Evolutionary conservation across 1,284 basidiomycete genomes (phyloP).

Genomic region (Porogramme epimiltina): DNA sequence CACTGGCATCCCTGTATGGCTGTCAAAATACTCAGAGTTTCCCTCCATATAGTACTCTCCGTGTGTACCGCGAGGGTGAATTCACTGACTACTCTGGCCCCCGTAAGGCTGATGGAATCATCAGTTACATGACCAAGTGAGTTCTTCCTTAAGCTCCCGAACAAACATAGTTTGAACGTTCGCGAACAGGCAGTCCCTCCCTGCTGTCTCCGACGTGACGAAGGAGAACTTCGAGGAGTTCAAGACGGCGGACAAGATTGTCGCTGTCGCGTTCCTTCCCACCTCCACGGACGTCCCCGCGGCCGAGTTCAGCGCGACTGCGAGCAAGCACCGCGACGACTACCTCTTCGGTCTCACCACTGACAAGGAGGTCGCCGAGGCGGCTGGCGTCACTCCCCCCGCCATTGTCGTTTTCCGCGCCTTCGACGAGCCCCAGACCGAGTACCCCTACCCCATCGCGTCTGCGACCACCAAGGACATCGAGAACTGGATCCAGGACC

Average conservation of each 20-base stretch:
- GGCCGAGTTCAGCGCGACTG: slow-evolving; percentile 75
- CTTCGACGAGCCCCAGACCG: slow-evolving; percentile 86
- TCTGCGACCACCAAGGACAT: slow-evolving; percentile 65
- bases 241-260: slow-evolving; percentile 88
- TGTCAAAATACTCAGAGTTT: background rate
- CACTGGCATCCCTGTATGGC: background rate
- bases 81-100: slow-evolving; percentile 84
- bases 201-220: slow-evolving; percentile 88
- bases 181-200: slow-evolving; percentile 80
- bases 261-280: slow-evolving; percentile 84
- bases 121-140: slow-evolving; percentile 97
- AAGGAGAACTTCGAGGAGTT: slow-evolving; percentile 82
- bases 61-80: slow-evolving; percentile 90
- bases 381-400: slow-evolving; percentile 77
- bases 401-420: slow-evolving; percentile 90
- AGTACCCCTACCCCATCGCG: slow-evolving; percentile 69
- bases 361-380: slow-evolving; percentile 68
- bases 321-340: slow-evolving; percentile 88
- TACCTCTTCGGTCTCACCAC: slow-evolving; percentile 90
- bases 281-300: slow-evolving; percentile 68
- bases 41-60: slow-evolving; percentile 62
- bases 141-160: slow-evolving; percentile 31
- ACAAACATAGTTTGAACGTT: background rate
- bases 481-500: slow-evolving; percentile 78
- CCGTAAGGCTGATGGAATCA: slow-evolving; percentile 94